Conservation (phyloP, 1,284 basidiomycete species). For the Sanghuangporus baumii region DNA sequence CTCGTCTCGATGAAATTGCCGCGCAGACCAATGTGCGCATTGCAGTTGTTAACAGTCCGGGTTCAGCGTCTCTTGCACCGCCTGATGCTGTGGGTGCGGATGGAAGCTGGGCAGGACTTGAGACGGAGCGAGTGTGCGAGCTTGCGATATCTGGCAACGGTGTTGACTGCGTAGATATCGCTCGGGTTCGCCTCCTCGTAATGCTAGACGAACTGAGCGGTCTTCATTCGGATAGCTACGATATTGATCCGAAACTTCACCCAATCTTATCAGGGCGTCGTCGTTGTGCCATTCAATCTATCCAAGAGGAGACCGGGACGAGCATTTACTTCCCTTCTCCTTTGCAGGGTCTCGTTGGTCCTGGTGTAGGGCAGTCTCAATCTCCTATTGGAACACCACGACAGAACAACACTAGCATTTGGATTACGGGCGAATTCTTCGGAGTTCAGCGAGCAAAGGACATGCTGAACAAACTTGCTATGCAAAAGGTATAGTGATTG, state of each 20-base stretch:
- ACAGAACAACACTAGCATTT: constrained; percentile 73
- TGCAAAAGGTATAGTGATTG: constrained; percentile 65
- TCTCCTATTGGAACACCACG: constrained; percentile 14
- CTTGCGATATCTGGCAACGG: constrained; percentile 80
- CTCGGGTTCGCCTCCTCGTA: constrained; percentile 85
- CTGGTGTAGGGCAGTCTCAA: constrained; percentile 33
- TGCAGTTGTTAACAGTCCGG: constrained; percentile 79
- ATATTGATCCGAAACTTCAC: constrained; percentile 95
- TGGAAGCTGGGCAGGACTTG: constrained; percentile 81
- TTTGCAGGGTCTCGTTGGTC: constrained; percentile 79
- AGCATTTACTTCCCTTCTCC: constrained; percentile 95
- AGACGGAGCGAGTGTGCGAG: constrained; percentile 91
- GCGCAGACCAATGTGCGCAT: constrained; percentile 85
- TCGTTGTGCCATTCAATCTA: constrained; percentile 81
- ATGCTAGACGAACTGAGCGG: constrained; percentile 95
- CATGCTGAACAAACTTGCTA: constrained; percentile 87
- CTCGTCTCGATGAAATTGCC: constrained; percentile 89
- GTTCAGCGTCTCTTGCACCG: constrained; percentile 64
- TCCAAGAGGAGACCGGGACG: constrained; percentile 96
- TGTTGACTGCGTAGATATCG: constrained; percentile 87
- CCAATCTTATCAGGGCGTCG: constrained; percentile 90
- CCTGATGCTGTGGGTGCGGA: constrained; percentile 71
- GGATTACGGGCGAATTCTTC: constrained; percentile 98
- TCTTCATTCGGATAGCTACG: constrained; percentile 83
- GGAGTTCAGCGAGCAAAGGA: constrained; percentile 92